phyloP scores from a whole-genome alignment of 202 grass and related monocot species.

The Panicum hallii region DNA sequence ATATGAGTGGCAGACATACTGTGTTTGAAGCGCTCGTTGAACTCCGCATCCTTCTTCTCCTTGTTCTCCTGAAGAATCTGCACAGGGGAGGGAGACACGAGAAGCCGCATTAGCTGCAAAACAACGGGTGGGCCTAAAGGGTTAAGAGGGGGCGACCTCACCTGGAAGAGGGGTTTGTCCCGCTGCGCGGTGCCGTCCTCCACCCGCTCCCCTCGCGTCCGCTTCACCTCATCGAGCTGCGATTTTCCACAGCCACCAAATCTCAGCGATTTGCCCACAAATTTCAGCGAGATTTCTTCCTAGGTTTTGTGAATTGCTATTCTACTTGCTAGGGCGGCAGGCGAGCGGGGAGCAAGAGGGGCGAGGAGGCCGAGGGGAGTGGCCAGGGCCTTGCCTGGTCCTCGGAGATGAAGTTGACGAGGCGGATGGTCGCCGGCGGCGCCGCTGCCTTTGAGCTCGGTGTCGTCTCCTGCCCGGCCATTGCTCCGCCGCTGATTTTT shows the following conservation, averaged over 20 bases:
- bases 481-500: slow-evolving; percentile 5
- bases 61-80: slow-evolving; percentile 96
- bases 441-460: slow-evolving; percentile 38
- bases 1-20: slow-evolving; percentile 44
- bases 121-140: background rate
- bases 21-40: slow-evolving; percentile 97
- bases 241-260: background rate
- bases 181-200: slow-evolving; percentile 96
- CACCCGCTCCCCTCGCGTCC: slow-evolving; percentile 79
- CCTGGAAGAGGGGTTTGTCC: slow-evolving; percentile 92
- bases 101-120: slow-evolving; percentile 24
- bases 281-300: slow-evolving; percentile 33
- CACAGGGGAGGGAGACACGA: background rate
- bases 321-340: background rate
- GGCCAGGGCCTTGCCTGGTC: slow-evolving; percentile 59
- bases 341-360: slow-evolving; percentile 20
- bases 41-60: slow-evolving; percentile 98
- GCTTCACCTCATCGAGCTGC: slow-evolving; percentile 86
- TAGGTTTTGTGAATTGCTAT: slow-evolving; percentile 28
- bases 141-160: slow-evolving; percentile 5
- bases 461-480: slow-evolving; percentile 59
- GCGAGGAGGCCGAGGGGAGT: background rate
- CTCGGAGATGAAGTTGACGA: slow-evolving; percentile 95
- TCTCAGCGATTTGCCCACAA: background rate
- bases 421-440: slow-evolving; percentile 58